Evolutionary conservation across 106 monocot genomes (phyloP).

Genomic region (Acorus calamus): DNA sequence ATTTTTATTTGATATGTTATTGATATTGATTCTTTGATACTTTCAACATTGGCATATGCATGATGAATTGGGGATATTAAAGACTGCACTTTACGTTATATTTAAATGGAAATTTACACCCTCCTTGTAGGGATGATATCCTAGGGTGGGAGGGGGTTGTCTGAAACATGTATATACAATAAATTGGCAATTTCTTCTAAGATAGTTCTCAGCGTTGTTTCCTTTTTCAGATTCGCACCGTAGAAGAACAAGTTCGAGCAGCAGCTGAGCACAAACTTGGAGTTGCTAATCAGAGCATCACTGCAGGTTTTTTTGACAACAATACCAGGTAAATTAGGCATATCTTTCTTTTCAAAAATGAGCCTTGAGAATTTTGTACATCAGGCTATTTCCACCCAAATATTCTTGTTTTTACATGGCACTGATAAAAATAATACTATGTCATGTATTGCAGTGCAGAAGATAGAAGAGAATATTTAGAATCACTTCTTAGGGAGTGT

Average conservation of each 20-base stretch:
- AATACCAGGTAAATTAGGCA: constrained; percentile 58
- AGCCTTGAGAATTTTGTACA: no score
- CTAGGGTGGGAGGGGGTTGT: no score
- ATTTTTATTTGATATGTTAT: background rate
- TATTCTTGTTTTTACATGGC: background rate
- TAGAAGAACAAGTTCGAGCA: constrained; percentile 99
- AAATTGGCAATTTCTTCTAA: background rate
- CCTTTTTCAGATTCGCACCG: constrained; percentile 56
- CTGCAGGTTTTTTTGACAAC: constrained; percentile 99
- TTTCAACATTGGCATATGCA: no score
- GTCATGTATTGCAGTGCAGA: constrained; percentile 59
- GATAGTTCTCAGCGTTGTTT: background rate
- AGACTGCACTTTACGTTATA: no score
- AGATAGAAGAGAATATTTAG: constrained; percentile 98
- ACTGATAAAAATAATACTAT: no score
- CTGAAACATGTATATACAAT: background rate
- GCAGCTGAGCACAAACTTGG: constrained; percentile 98
- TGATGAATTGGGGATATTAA: no score
- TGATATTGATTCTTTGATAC: background rate
- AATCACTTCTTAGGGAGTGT: constrained; percentile 84
- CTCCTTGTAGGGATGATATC: no score
- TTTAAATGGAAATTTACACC: no score
- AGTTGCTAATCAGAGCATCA: constrained; percentile 99
- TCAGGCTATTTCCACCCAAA: no score
- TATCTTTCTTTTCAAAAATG: background rate